phyloP scores from a whole-genome alignment of 441 rosid species.

The Gossypium davidsonii region DNA sequence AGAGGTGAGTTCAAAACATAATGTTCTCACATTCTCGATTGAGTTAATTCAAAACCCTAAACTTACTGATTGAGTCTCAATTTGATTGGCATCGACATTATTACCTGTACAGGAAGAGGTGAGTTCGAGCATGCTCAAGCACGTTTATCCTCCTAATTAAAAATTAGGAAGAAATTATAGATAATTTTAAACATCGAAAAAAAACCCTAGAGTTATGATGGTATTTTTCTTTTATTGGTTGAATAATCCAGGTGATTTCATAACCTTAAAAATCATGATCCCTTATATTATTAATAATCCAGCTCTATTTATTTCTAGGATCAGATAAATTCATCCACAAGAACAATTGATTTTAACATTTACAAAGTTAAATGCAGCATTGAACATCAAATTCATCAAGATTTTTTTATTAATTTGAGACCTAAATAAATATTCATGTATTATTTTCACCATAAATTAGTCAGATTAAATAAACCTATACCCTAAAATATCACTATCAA shows the following conservation, averaged over 20 bases:
- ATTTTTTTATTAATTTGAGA: background rate
- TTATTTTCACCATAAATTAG: background rate
- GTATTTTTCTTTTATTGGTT: too few relatives aligned
- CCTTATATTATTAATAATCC: background rate
- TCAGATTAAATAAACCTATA: background rate
- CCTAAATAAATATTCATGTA: conserved; percentile 6
- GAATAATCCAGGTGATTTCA: background rate
- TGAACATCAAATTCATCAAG: background rate
- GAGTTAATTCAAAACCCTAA: too few relatives aligned
- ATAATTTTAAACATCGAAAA: too few relatives aligned
- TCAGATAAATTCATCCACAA: background rate
- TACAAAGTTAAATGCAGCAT: background rate
- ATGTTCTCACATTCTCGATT: background rate
- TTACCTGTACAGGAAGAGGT: too few relatives aligned
- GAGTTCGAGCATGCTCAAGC: too few relatives aligned
- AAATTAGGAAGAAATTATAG: too few relatives aligned
- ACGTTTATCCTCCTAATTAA: too few relatives aligned
- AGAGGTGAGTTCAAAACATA: too few relatives aligned
- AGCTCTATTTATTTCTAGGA: background rate
- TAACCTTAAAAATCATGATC: background rate
- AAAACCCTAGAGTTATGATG: too few relatives aligned
- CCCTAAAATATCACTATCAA: background rate
- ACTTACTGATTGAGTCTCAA: too few relatives aligned
- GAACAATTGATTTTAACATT: background rate
- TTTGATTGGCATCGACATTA: too few relatives aligned